Base-by-base conservation (phyloP, 306 rosid genomes). In the Vicia villosa region DNA sequence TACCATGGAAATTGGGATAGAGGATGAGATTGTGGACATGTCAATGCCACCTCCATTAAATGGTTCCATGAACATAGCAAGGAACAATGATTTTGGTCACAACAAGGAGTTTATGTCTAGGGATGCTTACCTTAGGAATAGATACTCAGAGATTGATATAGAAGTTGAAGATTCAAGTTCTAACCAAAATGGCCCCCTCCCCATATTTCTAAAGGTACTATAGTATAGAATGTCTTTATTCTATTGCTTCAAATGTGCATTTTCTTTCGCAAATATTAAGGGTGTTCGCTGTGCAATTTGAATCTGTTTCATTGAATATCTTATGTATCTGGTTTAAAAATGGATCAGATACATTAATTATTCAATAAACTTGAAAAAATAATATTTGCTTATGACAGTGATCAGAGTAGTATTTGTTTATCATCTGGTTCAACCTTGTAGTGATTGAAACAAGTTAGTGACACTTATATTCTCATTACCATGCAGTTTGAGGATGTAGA, bases 401-500 rank as follows among this genome's bases (percentile, higher is more conserved):
- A 32, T 0, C 37, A 32, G 9, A 32, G 9, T 32, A 6, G 9
- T 5, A 32, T 32, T 32, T 32, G 6, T 5, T 28, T 28, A 5
- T 30, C 8, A 30, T 5, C 1, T 30, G 36, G 36, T 30, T 30
- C 7, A 30, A 30, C 36, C 1, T 30, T 30, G 36, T 5, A 30
- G 36, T 30, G 36, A 30, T 30, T 11, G 8, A 20, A 55, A 13
- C 46, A 3, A 49, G 46, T 22, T 50, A 43, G 26, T 37, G 56
- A 63, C 58, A 54, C 38, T 60, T 50, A 30, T 63, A 34, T 37
- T 65, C 10, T 57, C 21, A 60, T 68, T 56, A 49, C 37, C 40
- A 8, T 80, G 86, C 85, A 93, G 98, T 90, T 93, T 85, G 98
- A 93, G 75, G 96, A 93, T 85, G 94, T 93, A 70, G 91, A 88